A percentile compares a stretch with the other conserved stretches of the same genome.
phyloP scores from a whole-genome alignment of 768 basidiomycete genomes.

The Termitomyces sp. region DNA sequence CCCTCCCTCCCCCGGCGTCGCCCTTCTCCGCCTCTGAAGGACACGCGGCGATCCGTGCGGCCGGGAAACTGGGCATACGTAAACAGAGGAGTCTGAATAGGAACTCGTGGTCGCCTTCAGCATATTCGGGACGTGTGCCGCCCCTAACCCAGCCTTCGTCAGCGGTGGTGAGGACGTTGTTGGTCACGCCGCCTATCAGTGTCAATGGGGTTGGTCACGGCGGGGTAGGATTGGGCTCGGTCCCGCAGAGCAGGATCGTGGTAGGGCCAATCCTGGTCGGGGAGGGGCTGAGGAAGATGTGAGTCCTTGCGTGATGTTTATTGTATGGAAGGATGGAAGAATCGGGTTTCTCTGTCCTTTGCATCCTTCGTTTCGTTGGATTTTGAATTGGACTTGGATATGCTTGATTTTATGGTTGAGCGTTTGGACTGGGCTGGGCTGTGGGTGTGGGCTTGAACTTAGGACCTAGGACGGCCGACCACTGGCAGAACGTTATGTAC shows the following conservation, averaged over 20 bases:
- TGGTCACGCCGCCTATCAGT: neutral
- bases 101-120: slow-evolving; percentile 41
- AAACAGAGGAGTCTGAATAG: slow-evolving; percentile 42
- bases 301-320: neutral
- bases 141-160: neutral
- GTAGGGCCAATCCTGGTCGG: slow-evolving; percentile 12
- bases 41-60: slow-evolving; percentile 45
- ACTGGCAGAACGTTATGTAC: neutral
- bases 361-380: neutral
- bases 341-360: neutral
- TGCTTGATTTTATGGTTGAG: neutral
- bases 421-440: neutral
- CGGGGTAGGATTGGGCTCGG: neutral
- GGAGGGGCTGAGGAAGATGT: neutral
- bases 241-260: slow-evolving; percentile 8
- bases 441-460: neutral
- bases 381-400: neutral
- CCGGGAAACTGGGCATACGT: slow-evolving; percentile 42
- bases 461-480: neutral
- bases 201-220: neutral
- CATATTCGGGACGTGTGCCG: neutral
- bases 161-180: neutral
- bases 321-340: neutral
- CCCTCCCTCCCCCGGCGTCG: slow-evolving; percentile 5
- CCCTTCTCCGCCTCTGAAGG: slow-evolving; percentile 12